Evolutionary conservation across 352 stramenopile genomes (phyloP).

Genomic region (Phytophthora quininea): DNA sequence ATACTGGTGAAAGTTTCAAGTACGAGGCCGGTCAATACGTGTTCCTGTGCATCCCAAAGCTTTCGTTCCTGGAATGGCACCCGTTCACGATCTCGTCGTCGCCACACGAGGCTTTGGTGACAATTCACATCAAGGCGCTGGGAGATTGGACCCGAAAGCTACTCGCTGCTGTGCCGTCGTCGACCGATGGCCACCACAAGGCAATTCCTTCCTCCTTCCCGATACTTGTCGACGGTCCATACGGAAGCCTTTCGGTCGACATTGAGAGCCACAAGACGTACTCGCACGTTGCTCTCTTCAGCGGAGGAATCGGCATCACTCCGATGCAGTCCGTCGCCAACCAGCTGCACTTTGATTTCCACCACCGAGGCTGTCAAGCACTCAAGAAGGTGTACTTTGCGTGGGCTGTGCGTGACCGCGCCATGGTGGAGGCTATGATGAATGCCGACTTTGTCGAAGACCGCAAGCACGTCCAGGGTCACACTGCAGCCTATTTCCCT

Average conservation of each 20-base stretch:
- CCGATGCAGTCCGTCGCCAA: background rate
- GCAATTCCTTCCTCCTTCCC: background rate
- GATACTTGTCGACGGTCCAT: background rate
- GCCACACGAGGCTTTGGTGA: background rate
- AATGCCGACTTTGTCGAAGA: constrained; percentile 12
- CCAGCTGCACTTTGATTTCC: background rate
- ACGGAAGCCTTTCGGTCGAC: background rate
- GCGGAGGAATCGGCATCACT: background rate
- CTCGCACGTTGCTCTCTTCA: background rate
- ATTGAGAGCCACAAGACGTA: background rate
- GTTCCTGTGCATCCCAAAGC: background rate
- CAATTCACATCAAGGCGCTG: background rate
- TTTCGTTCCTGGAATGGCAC: background rate
- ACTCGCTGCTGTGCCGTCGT: background rate
- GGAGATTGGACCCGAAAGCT: background rate
- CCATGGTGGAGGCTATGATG: constrained; percentile 36
- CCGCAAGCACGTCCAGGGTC: constrained; percentile 4
- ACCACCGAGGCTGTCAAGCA: background rate
- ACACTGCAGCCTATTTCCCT: constrained; percentile 13
- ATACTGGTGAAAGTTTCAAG: background rate
- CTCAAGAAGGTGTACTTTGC: constrained; percentile 47
- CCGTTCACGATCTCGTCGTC: background rate
- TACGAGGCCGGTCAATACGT: background rate
- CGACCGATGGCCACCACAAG: background rate
- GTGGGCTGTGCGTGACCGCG: constrained; percentile 44